phyloP scores from a whole-genome alignment of 768 basidiomycete genomes.

The Amanita thiersii region DNA sequence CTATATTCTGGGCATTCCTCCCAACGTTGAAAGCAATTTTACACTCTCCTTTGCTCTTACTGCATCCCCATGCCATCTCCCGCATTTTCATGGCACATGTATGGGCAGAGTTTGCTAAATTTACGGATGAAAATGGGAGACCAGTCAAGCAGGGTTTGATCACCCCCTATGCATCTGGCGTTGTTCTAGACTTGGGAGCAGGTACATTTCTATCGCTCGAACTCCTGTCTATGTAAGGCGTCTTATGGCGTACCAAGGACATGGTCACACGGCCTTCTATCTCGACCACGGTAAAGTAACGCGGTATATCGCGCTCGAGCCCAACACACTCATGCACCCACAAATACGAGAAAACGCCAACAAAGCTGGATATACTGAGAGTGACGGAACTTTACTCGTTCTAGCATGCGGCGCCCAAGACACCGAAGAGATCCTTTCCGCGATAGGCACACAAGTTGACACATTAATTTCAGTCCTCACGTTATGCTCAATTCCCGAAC shows the following conservation, averaged over 20 bases:
- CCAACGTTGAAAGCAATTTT: conserved; percentile 38
- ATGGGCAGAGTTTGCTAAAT: conserved; percentile 43
- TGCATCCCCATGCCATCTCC: conserved; percentile 37
- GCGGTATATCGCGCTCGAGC: conserved; percentile 67
- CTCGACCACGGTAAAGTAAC: conserved; percentile 46
- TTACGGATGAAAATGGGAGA: conserved; percentile 33
- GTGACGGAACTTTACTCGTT: conserved; percentile 45
- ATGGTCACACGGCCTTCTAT: conserved; percentile 57
- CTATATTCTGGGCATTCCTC: conserved; percentile 23
- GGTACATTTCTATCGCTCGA: conserved; percentile 26
- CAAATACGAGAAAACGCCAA: conserved; percentile 41
- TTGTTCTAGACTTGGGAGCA: conserved; percentile 63
- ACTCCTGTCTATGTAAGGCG: neutral
- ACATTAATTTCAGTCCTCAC: conserved; percentile 61
- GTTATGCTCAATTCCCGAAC: conserved; percentile 56
- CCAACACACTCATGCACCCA: conserved; percentile 57
- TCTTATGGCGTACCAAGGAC: conserved; percentile 32
- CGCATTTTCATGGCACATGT: conserved; percentile 50
- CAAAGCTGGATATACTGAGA: conserved; percentile 43
- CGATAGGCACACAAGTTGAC: conserved; percentile 32
- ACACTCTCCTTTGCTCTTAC: conserved; percentile 32
- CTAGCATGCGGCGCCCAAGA: conserved; percentile 62
- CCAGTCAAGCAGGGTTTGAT: conserved; percentile 40
- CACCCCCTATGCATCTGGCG: conserved; percentile 44
- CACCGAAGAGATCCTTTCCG: conserved; percentile 33